phyloP scores from a whole-genome alignment of 2,329 filamentous ascomycete species.

The Gaeumannomyces sp. region DNA sequence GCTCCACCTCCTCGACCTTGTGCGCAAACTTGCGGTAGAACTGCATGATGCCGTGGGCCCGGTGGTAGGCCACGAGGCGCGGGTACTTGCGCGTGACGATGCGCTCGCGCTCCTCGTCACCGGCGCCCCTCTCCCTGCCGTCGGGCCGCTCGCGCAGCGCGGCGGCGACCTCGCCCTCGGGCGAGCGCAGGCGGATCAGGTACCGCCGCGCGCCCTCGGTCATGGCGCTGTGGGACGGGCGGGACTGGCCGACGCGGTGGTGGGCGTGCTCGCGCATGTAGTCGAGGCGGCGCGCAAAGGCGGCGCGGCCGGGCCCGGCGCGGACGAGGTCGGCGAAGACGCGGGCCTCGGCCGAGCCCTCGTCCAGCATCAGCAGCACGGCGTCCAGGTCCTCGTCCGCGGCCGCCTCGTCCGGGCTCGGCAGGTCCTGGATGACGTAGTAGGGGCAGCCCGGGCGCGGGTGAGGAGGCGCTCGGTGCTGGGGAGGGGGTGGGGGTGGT shows the following conservation, averaged over 20 bases:
- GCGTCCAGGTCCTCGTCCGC: not conserved
- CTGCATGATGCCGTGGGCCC: not conserved
- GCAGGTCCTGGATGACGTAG: not conserved
- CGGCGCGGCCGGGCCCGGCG: too few species aligned
- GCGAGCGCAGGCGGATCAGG: not conserved
- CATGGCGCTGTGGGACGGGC: not conserved
- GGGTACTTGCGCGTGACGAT: not conserved
- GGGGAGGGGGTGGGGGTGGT: not conserved
- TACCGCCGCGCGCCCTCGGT: not conserved
- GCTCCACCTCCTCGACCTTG: not conserved
- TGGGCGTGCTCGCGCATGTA: not conserved
- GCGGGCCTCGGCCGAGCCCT: not conserved
- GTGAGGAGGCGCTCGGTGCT: not conserved
- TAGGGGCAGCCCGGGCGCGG: not conserved
- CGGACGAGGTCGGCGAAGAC: not conserved
- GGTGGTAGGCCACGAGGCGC: not conserved
- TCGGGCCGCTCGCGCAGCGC: not conserved
- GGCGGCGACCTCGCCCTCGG: not conserved
- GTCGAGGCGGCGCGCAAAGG: not conserved
- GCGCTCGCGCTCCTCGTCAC: not conserved
- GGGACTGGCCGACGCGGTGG: not conserved
- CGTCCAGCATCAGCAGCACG: not conserved
- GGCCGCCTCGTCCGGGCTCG: not conserved
- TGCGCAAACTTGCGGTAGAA: not conserved
- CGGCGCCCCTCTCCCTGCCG: too few species aligned